Evolutionary conservation across 495 filamentous ascomycete species (phyloP).

Genomic region (Schizothecium vesticola): DNA sequence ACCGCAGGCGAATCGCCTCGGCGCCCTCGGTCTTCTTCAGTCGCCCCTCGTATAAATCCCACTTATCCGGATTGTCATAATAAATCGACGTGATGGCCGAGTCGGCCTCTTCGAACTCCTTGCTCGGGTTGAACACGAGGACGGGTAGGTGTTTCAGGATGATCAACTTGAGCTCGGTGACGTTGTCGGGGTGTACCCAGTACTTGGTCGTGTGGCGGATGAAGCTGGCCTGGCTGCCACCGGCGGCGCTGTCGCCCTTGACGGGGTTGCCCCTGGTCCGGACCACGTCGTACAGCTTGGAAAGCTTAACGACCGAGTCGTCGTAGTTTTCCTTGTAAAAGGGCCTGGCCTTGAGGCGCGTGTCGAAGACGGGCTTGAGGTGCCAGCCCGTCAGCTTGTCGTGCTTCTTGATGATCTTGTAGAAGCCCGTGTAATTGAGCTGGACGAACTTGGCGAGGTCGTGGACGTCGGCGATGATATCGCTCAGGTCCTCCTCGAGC

Average conservation of each 20-base stretch:
- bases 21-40: constrained; percentile 97
- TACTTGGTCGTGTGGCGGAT: constrained; percentile 97
- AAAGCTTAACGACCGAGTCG: constrained; percentile 90
- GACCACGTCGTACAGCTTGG: constrained; percentile 90
- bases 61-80: constrained; percentile 89
- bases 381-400: constrained; percentile 97
- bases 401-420: constrained; percentile 99
- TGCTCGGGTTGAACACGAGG: constrained; percentile 93
- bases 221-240: constrained; percentile 91
- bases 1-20: constrained; percentile 91
- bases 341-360: constrained; percentile 86
- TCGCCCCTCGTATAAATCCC: constrained; percentile 88
- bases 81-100: constrained; percentile 97
- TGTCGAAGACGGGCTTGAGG: constrained; percentile 87
- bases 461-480: constrained; percentile 98
- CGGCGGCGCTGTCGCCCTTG: constrained; percentile 85
- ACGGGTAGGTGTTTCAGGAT: constrained; percentile 97
- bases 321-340: constrained; percentile 99
- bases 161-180: constrained; percentile 95
- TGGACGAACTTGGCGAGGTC: constrained; percentile 98
- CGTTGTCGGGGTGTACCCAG: constrained; percentile 98
- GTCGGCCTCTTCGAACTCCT: constrained; percentile 88
- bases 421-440: constrained; percentile 97
- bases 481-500: constrained; percentile 90
- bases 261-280: constrained; percentile 87